Conservation (phyloP, 2,329 filamentous ascomycete species). For the Neurospora crassa region DNA sequence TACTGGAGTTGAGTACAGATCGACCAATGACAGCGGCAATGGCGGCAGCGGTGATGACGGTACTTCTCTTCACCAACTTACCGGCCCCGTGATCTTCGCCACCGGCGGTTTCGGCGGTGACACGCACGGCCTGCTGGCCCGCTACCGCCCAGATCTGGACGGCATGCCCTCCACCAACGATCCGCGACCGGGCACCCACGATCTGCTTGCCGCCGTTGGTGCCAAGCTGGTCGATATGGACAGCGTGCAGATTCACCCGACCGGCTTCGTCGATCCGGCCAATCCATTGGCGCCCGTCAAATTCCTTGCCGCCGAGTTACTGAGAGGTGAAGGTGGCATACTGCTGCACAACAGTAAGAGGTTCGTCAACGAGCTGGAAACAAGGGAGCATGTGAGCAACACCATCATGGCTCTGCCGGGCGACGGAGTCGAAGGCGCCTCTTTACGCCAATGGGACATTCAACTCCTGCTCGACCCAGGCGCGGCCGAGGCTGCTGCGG, state of each 20-base stretch:
- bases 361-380: constrained; percentile 56
- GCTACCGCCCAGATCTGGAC: constrained; percentile 48
- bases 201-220: constrained; percentile 28
- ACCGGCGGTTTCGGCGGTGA: constrained; percentile 56
- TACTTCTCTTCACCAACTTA: constrained; percentile 17
- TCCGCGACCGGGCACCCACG: constrained; percentile 42
- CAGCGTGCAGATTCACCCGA: constrained; percentile 55
- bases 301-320: constrained; percentile 53
- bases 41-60: constrained; percentile 27
- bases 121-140: constrained; percentile 42
- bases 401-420: constrained; percentile 35
- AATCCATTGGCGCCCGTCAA: constrained; percentile 39
- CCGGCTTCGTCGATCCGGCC: constrained; percentile 50
- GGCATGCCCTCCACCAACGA: constrained; percentile 56
- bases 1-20: constrained; percentile 40
- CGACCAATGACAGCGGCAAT: constrained; percentile 5
- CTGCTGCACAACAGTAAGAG: constrained; percentile 39
- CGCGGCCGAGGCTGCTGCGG: constrained; percentile 38
- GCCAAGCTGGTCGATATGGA: constrained; percentile 41
- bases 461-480: constrained; percentile 51
- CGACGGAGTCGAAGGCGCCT: constrained; percentile 18
- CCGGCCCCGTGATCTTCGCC: constrained; percentile 49
- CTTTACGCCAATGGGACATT: constrained; percentile 46
- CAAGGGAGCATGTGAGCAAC: constrained; percentile 44
- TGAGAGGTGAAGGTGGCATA: constrained; percentile 54